Base-by-base conservation (phyloP, 352 stramenopile genomes). In the Saprolegnia parasitica region DNA sequence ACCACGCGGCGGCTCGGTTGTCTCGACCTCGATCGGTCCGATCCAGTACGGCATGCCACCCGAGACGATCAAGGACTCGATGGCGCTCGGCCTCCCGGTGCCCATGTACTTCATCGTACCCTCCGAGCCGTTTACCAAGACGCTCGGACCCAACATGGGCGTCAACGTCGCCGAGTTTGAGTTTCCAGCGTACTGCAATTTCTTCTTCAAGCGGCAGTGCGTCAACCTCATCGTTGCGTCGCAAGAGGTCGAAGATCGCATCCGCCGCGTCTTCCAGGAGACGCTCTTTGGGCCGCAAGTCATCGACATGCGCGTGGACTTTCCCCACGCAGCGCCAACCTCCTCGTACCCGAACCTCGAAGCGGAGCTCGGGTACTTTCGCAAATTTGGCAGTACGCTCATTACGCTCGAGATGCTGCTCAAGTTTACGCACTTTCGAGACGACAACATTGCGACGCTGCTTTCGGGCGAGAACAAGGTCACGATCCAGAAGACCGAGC, bases 101-200 rank as follows among this genome's bases (percentile, higher is more conserved):
- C 96, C 96, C n/a, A 79, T 86, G 8, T 90, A 98, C 65, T 98
- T 97, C 74, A 96, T 98, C 65, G 91, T 98, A 15, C 93, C 94
- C 18, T 92, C 92, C 13, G 94, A 98, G 74, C 83, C 91, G 23
- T 98, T 98, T 76, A 97, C 91, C 47, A 87, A 96, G 67, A 93
- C 95, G 26, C 87, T 98, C 24, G 96, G 96, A 18, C 89, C 90
- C 13, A 97, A 96, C 50, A 88, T 98, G 72, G 96, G 94, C 49
- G 89, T 98, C 13, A 98, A 98, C 74, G 83, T 98, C 20, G 94
- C 93, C 21, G 96, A 98, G 74, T 98, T 98, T 73, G 96, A 98
- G 82, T 98, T 98, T 74, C 96, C 96, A 8, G 95, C 91, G 6
- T 98, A 98, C 72, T 98, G 97, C 76, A 98, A 98, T 74, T 98